Conservation (phyloP, 306 rosid species). For the Hippophae gyantsensis region DNA sequence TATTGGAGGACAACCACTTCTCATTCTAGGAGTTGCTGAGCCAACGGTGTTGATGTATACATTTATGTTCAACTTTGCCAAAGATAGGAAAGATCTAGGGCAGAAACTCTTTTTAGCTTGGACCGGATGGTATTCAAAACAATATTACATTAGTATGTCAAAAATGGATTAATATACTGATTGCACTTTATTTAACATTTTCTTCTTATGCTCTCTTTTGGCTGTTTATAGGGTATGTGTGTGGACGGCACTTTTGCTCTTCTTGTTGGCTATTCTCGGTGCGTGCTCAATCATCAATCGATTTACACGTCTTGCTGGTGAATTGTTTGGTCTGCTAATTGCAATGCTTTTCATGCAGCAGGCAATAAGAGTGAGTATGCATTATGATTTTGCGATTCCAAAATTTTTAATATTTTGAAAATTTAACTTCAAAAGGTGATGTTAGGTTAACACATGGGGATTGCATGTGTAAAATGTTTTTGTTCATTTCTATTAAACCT, state of each 20-base stretch:
- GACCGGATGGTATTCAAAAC: constrained; percentile 75
- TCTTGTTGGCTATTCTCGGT: constrained; percentile 74
- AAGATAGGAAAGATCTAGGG: constrained; percentile 81
- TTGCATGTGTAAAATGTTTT: neutral
- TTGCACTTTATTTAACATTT: constrained; percentile 13
- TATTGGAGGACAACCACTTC: constrained; percentile 94
- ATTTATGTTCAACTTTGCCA: constrained; percentile 78
- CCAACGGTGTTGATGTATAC: constrained; percentile 97
- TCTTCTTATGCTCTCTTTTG: constrained; percentile 9
- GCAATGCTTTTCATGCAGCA: constrained; percentile 98
- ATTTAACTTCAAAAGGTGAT: neutral
- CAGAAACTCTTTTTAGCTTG: constrained; percentile 77
- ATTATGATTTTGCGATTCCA: neutral
- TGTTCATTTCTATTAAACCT: no score
- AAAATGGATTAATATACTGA: constrained; percentile 9
- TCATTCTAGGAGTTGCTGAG: constrained; percentile 92
- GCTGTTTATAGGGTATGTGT: constrained; percentile 65
- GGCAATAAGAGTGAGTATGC: constrained; percentile 70
- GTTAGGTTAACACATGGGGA: neutral
- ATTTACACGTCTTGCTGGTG: constrained; percentile 93
- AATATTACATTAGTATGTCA: constrained; percentile 7
- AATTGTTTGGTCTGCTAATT: constrained; percentile 83
- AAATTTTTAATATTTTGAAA: neutral
- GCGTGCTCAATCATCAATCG: constrained; percentile 90
- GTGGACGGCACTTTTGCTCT: constrained; percentile 87